A percentile compares a stretch with the other conserved stretches of the same genome.
Evolutionary conservation across 2,329 filamentous ascomycete species (phyloP).

Genomic region (Aspergillus hiratsukae): DNA sequence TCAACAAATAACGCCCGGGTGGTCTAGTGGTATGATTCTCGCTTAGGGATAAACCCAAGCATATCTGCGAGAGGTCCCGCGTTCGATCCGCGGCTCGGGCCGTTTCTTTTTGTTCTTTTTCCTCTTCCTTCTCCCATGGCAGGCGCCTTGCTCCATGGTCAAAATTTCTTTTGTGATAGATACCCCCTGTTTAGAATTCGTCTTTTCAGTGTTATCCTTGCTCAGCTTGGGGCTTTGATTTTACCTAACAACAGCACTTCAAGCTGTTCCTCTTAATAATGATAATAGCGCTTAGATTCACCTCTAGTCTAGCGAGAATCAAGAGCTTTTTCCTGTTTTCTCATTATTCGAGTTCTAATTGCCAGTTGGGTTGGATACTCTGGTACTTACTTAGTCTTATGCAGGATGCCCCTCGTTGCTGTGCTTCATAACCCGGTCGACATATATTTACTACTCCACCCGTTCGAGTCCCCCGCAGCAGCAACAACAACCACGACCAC

Average conservation of each 20-base stretch:
- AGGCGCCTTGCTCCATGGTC: not conserved
- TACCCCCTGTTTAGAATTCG: not conserved
- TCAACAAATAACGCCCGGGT: conserved; percentile 29
- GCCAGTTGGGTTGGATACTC: not conserved
- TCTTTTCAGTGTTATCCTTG: not conserved
- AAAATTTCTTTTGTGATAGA: not conserved
- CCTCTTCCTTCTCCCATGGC: not conserved
- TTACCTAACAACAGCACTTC: not conserved
- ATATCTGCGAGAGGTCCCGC: conserved; percentile 26
- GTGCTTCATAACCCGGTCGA: not conserved
- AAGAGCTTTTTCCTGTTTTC: not conserved
- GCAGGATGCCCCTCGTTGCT: not conserved
- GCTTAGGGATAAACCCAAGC: conserved; percentile 52
- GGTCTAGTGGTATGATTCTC: conserved; percentile 69
- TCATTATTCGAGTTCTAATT: not conserved
- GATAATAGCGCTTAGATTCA: not conserved
- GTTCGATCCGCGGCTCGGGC: conserved; percentile 19
- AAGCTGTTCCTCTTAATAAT: not conserved
- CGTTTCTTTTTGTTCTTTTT: conserved; percentile 2
- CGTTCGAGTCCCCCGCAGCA: not conserved
- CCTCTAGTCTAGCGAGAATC: not conserved
- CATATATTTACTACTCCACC: not conserved
- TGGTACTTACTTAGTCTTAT: no score
- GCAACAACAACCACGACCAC: not conserved
- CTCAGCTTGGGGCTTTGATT: not conserved